Evolutionary conservation across 1,139 yeast species (phyloP).

Genomic region (Kluyveromyces sp.): DNA sequence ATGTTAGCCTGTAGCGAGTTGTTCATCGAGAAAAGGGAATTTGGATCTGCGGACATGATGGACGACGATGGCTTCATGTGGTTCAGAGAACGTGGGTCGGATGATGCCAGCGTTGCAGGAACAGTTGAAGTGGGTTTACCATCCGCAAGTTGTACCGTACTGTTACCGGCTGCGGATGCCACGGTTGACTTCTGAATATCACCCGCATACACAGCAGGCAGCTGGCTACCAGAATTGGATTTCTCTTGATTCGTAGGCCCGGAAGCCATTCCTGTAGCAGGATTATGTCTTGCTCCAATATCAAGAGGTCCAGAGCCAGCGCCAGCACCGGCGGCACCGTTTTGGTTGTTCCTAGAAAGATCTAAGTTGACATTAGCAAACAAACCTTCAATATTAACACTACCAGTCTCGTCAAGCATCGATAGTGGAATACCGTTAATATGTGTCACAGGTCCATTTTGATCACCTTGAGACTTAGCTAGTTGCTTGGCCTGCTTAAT

Average conservation of each 20-base stretch:
- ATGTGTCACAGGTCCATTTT: conserved; percentile 20
- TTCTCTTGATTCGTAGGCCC: too few relatives aligned
- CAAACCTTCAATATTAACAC: conserved; percentile 33
- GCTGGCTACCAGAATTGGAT: too few relatives aligned
- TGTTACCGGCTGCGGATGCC: too few relatives aligned
- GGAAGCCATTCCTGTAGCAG: too few relatives aligned
- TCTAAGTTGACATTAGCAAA: neutral
- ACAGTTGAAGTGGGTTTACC: neutral
- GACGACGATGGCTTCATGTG: conserved; percentile 5
- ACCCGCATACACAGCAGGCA: too few relatives aligned
- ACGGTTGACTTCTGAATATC: too few relatives aligned
- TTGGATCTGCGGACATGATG: conserved; percentile 11
- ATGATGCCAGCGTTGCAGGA: neutral
- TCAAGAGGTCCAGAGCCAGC: too few relatives aligned
- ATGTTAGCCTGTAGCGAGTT: conserved; percentile 12
- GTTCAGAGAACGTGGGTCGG: neutral
- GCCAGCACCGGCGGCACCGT: too few relatives aligned
- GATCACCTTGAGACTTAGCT: conserved; percentile 28
- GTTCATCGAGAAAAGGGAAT: conserved; percentile 15
- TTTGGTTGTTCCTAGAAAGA: neutral
- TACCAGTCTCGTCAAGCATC: conserved; percentile 76
- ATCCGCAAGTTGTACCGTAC: too few relatives aligned
- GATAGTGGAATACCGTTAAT: conserved; percentile 77
- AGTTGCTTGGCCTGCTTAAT: conserved; percentile 33
- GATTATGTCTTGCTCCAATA: too few relatives aligned